Conservation (phyloP, 1,284 basidiomycete species). For the Calocybe gambosa region DNA sequence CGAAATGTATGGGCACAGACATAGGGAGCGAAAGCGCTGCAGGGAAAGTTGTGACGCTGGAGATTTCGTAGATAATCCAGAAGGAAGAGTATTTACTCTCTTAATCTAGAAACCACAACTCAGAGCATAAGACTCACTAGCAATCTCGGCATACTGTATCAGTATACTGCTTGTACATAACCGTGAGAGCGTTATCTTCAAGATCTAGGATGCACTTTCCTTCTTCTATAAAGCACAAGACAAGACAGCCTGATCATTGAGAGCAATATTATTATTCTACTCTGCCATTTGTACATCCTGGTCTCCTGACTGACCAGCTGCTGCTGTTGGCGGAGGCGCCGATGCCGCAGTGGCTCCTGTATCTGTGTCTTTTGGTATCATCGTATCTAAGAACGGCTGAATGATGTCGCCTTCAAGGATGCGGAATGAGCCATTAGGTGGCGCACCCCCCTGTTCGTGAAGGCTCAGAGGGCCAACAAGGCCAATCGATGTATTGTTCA, state of each 20-base stretch:
- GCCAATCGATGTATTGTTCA: conserved; percentile 90
- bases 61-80: neutral
- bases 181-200: too few relatives aligned
- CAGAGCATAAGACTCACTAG: neutral
- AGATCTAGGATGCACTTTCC: too few relatives aligned
- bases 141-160: too few relatives aligned
- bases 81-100: neutral
- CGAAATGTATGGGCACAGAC: conserved; percentile 24
- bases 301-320: conserved; percentile 29
- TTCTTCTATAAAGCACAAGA: too few relatives aligned
- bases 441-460: conserved; percentile 49
- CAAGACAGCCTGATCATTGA: too few relatives aligned
- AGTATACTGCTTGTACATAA: too few relatives aligned
- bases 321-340: conserved; percentile 31
- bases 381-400: conserved; percentile 63
- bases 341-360: conserved; percentile 22
- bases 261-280: conserved; percentile 24
- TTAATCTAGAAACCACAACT: neutral
- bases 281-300: conserved; percentile 81
- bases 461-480: conserved; percentile 71
- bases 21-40: neutral
- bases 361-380: conserved; percentile 57
- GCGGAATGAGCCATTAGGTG: conserved; percentile 58
- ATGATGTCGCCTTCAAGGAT: conserved; percentile 77
- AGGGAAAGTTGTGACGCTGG: neutral